Percentiles rank a stretch among this genome's conserved stretches.
Evolutionary conservation across 1,284 basidiomycete genomes (phyloP).

Genomic region (Kwoniella shivajii): DNA sequence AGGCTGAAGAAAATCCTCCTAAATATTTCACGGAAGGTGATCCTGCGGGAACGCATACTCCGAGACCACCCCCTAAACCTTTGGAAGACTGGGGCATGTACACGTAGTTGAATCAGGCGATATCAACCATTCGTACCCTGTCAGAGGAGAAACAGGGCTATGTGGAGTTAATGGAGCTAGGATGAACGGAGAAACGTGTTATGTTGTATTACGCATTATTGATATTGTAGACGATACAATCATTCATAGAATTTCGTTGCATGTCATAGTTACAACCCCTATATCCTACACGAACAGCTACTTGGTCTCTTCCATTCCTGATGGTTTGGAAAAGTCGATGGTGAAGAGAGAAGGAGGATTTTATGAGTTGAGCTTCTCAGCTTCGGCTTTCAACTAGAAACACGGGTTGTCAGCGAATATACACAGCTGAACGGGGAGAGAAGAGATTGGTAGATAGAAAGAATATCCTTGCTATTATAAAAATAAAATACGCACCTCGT

Average conservation of each 20-base stretch:
- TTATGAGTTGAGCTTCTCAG: conserved; percentile 40
- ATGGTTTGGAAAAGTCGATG: neutral
- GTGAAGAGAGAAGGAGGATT: neutral
- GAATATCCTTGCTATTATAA: too few relatives aligned
- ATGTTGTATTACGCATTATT: neutral
- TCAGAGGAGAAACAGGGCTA: neutral
- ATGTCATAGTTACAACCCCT: neutral
- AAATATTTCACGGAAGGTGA: neutral
- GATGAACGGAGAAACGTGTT: too few relatives aligned
- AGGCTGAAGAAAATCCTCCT: neutral
- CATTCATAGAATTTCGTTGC: conserved; percentile 3
- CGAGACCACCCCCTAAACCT: neutral
- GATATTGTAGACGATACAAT: neutral
- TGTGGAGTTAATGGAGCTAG: too few relatives aligned
- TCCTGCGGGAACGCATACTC: neutral
- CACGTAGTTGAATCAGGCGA: neutral
- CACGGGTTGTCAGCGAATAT: neutral
- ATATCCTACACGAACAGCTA: neutral
- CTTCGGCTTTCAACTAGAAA: conserved; percentile 37
- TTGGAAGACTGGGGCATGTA: conserved; percentile 10
- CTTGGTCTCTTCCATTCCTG: too few relatives aligned
- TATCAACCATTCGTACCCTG: neutral
- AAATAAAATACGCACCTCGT: conserved; percentile 51
- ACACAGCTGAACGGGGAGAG: neutral
- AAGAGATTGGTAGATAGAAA: neutral